phyloP scores from a whole-genome alignment of 495 filamentous ascomycete genomes.

The Tuber brumale region DNA sequence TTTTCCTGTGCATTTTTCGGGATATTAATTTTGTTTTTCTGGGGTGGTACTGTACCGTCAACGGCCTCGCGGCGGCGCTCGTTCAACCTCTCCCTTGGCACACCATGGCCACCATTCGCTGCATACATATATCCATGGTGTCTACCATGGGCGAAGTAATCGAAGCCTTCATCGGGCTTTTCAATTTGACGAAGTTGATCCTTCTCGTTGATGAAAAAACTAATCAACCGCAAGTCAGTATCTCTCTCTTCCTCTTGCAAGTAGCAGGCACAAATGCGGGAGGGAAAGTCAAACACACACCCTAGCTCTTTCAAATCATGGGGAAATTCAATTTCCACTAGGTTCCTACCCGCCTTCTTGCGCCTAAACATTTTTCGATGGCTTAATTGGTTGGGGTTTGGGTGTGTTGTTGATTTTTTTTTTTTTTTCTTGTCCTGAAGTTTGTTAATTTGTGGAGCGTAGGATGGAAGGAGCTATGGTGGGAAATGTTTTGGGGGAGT shows the following conservation, averaged over 20 bases:
- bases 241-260: not conserved
- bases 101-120: constrained; percentile 18
- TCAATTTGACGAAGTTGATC: constrained; percentile 38
- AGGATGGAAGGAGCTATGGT: not conserved
- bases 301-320: constrained; percentile 32
- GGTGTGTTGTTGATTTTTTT: constrained; percentile 4
- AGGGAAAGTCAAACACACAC: constrained; percentile 25
- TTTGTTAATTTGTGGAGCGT: constrained; percentile 1
- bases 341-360: constrained; percentile 23
- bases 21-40: constrained; percentile 1
- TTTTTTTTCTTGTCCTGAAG: not conserved
- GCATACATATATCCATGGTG: constrained; percentile 31
- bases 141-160: constrained; percentile 33
- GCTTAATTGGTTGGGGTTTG: not conserved
- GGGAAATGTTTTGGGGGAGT: not conserved
- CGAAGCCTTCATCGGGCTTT: constrained; percentile 29
- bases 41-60: constrained; percentile 22
- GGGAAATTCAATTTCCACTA: constrained; percentile 33
- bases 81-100: constrained; percentile 34
- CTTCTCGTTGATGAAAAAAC: constrained; percentile 37
- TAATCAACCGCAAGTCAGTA: constrained; percentile 3
- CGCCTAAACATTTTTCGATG: constrained; percentile 32
- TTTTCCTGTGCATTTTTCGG: not conserved
- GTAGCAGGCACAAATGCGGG: not conserved
- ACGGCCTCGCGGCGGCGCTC: constrained; percentile 38